Percentiles rank a stretch among this genome's conserved stretches.
Conservation (phyloP, 345 rosid species). For the Limnanthes douglasii region DNA sequence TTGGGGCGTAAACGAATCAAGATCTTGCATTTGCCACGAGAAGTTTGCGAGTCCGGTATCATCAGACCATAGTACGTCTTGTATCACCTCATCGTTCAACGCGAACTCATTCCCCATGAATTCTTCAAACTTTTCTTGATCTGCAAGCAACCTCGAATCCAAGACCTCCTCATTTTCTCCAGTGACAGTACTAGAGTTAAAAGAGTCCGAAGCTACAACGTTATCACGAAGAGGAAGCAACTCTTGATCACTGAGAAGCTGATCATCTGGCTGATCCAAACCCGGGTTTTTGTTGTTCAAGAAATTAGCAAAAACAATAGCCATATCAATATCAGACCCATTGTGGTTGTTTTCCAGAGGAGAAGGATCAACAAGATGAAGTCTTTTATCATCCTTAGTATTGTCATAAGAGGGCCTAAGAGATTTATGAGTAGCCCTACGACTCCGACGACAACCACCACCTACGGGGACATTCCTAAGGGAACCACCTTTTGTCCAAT, state of each 20-base stretch:
- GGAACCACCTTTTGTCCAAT: constrained; percentile 92
- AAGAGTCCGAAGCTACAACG: no score
- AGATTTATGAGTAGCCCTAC: no score
- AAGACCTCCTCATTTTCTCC: constrained; percentile 8
- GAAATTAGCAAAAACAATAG: constrained; percentile 57
- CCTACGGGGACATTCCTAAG: constrained; percentile 75
- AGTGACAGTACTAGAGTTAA: no score
- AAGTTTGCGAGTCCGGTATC: constrained; percentile 5
- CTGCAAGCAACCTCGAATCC: constrained; percentile 15
- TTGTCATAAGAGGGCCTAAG: no score
- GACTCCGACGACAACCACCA: constrained; percentile 66
- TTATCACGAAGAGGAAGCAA: no score
- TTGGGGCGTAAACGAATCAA: constrained; percentile 11
- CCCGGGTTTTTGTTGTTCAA: constrained; percentile 17
- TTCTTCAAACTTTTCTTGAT: constrained; percentile 6
- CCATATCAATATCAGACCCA: constrained; percentile 43
- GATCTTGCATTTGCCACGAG: constrained; percentile 17
- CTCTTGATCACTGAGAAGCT: no score
- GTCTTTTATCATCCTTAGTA: no score
- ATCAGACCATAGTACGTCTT: constrained; percentile 18
- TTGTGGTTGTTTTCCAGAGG: no score
- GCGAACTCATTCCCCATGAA: constrained; percentile 14
- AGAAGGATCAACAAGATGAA: no score
- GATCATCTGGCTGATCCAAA: constrained; percentile 11
- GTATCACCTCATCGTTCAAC: constrained; percentile 27